Evolutionary conservation across 2,329 filamentous ascomycete species (phyloP), one percentile per base, ranked within the genome.

Genomic region (Aureobasidium vineae): DNA sequence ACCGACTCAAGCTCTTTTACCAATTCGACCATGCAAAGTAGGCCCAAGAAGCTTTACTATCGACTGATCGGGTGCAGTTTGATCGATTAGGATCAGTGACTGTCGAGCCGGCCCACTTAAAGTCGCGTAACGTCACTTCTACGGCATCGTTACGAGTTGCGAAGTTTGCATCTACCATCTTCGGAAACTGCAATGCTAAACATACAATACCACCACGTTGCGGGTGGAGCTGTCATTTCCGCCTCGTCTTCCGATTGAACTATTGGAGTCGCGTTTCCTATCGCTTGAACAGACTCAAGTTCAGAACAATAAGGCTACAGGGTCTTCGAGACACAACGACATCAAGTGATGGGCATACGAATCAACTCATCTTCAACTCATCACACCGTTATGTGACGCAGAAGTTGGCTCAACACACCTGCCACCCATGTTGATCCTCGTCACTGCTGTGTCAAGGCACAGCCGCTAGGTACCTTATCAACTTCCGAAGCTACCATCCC

Each of bases 11-110:
- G 41, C 60, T 63, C 61, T 56, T 64, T 54, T 19, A 40, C 36
- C 36, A 43, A 28, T 31, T 2, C 41, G 19, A 49, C 49, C 41
- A 19, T 61, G 57, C 43, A 49, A 26, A 61, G 47, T 52, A 63
- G 47, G n/a, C 21, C n/a, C 16, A 40, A 31, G 57, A 61, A 50
- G 43, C 60, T 53, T 63, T 43, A 15, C 33, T 47, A 52, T 63
- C 60, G 60, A 63, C 45, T 50, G 60, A 63, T 64, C 61, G 40
- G 50, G 49, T 54, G 61, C 61, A 53, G 26, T 45, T 19, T 47
- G 40, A 54, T 54, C 49, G 16, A 16, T 64, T 38, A n/a, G 47
- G 16, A 52, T 63, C 43, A 45, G 31, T 43, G 47, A 28, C 40
- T 52, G 47, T 21, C 23, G 26, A 41, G 8, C 21, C 45, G 60